Evolutionary conservation across 257 asterid genomes (phyloP), one percentile per base, ranked within the genome.

Genomic region (Cynanchum wilfordii): DNA sequence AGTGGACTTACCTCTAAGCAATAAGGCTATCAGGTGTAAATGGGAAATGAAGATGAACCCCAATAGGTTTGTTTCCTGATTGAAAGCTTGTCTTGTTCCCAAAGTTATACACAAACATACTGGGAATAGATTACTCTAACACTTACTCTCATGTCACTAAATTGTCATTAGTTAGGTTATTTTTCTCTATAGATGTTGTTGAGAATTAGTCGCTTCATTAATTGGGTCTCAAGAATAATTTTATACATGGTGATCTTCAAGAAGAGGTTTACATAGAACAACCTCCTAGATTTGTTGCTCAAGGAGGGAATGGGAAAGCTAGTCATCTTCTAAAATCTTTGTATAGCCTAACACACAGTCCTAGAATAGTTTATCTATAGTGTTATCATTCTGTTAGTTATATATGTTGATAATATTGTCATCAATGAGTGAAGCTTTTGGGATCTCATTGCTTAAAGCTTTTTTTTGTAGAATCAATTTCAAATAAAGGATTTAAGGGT

Each of bases 91-190:
- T 12, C 36, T 50, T 5, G 64, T 50, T 10, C 15, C 62, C 8
- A 69, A 51, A 24, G 63, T 1, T 69, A 69, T 49, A n/a, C 47
- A 5, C 22, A 69, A 20, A 49, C 22, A 16, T 50, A 69, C 29
- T 25, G 47, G 9, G 44, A 6, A 40, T 15, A 24, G 24, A 56
- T 51, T 50, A 70, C 33, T 40, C 45, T 25, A 3, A 22, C 25
- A 70, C 73, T 16, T 70, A 7, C 52, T 51, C 29, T 47, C 73
- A 12, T 27, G 9, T 70, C 29, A 64, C 49, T 27, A 70, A 70
- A 27, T 19, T 70, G 27, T 24, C 73, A 2, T 51, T 29, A 12
- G 27, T 9, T 29, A 2, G 47, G 19, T 50, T 69, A 50, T 69
- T 69, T 22, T 4, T 47, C 19, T 50, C 16, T 40, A 40, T 51